A percentile compares a stretch with the other conserved stretches of the same genome.
Evolutionary conservation across 2,329 filamentous ascomycete genomes (phyloP).

Genomic region (Colletotrichum sp.): DNA sequence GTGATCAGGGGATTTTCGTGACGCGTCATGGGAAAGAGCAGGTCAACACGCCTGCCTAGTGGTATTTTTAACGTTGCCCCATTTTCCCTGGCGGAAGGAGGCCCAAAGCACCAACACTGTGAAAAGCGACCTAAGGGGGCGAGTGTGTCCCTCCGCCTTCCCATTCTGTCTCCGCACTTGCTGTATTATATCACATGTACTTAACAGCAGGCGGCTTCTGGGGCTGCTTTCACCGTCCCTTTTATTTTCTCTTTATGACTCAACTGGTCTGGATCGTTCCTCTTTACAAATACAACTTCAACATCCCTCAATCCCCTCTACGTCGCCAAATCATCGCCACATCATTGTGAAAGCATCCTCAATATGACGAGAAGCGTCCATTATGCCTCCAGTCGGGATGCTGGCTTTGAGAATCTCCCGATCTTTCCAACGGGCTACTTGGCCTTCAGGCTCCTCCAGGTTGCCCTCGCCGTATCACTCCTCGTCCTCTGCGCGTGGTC

Average conservation of each 20-base stretch:
- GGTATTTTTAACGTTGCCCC: neutral
- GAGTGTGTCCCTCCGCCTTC: neutral
- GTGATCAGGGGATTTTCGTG: neutral
- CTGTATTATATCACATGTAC: neutral
- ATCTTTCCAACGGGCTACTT: neutral
- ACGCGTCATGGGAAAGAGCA: neutral
- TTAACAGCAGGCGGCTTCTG: neutral
- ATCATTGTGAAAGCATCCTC: neutral
- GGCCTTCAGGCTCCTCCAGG: constrained; percentile 36
- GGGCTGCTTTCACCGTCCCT: neutral
- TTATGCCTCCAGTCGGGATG: neutral
- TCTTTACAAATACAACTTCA: neutral
- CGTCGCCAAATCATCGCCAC: neutral
- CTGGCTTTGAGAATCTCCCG: neutral
- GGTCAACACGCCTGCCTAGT: neutral
- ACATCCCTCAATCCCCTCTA: neutral
- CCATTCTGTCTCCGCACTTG: neutral
- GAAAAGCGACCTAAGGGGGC: neutral
- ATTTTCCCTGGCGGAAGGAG: neutral
- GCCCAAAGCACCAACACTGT: neutral
- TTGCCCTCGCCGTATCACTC: constrained; percentile 49
- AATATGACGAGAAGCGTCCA: neutral
- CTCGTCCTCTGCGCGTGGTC: constrained; percentile 48
- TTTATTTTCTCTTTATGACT: too few species aligned
- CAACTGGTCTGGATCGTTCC: neutral